These are phyloP conservation scores for Mimosa bimucronata DNA, from an alignment of 306 rosid species.

Conservation along the genomic window DNA sequence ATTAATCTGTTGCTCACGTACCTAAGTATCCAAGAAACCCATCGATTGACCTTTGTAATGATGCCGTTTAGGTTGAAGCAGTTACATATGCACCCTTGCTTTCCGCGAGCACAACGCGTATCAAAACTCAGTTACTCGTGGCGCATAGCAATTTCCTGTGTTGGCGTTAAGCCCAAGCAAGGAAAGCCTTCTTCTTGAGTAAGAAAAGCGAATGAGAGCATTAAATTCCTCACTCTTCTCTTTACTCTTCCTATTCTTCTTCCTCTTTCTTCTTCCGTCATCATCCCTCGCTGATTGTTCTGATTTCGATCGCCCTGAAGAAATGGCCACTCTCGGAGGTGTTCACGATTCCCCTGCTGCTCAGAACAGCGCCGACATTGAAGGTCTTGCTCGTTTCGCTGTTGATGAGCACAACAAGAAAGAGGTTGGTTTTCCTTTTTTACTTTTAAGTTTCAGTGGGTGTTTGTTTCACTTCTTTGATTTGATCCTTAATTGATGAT, in stretches of 20 bases:
- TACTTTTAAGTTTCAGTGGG: background rate
- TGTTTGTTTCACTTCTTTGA: too few relatives aligned
- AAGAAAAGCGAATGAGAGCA: constrained; percentile 41
- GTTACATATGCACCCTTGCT: too few relatives aligned
- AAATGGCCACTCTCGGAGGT: constrained; percentile 65
- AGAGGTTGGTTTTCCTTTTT: constrained; percentile 29
- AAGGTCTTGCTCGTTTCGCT: constrained; percentile 77
- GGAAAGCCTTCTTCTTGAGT: background rate
- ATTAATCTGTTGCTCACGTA: too few relatives aligned
- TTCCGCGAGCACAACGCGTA: background rate
- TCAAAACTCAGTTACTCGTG: background rate
- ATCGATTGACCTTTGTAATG: too few relatives aligned
- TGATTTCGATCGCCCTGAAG: constrained; percentile 33
- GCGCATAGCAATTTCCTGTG: background rate
- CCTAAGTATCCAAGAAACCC: too few relatives aligned
- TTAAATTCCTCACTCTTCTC: background rate
- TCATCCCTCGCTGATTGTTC: constrained; percentile 37
- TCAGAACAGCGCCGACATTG: constrained; percentile 62
- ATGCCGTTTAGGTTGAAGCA: too few relatives aligned
- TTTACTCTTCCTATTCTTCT: constrained; percentile 12
- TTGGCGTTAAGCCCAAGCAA: background rate
- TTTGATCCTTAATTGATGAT: background rate
- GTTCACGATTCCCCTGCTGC: constrained; percentile 44
- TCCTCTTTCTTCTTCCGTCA: constrained; percentile 6
- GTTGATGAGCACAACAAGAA: constrained; percentile 79